These are phyloP conservation scores for Suaeda aralocaspica DNA, from an alignment of 148 eudicot species.

Conservation along the genomic window DNA sequence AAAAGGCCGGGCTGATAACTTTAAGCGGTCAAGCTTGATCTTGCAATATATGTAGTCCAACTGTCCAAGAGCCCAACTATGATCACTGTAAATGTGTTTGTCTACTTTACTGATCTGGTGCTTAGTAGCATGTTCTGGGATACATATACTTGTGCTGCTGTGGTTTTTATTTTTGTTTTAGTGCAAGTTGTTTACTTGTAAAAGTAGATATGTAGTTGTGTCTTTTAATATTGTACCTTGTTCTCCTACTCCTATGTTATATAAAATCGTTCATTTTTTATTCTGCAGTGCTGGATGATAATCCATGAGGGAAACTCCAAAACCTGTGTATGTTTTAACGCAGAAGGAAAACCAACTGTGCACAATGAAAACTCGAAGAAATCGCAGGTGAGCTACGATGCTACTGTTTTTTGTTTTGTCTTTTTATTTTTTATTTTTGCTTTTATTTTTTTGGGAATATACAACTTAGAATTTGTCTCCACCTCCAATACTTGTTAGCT, in stretches of 20 bases:
- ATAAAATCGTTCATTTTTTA: background rate
- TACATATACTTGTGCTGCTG: background rate
- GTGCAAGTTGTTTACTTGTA: background rate
- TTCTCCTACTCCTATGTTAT: background rate
- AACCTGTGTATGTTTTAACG: conserved; percentile 87
- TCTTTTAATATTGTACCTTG: background rate
- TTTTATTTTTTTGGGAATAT: too few species aligned
- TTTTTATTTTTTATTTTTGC: too few species aligned
- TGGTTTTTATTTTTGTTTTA: background rate
- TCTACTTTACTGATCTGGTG: background rate
- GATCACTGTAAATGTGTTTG: too few species aligned
- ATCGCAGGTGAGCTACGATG: conserved; percentile 54
- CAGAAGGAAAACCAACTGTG: conserved; percentile 86
- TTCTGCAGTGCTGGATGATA: conserved; percentile 69
- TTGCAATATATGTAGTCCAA: too few species aligned
- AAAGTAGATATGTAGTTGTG: too few species aligned
- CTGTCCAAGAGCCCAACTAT: background rate
- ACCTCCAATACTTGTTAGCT: background rate
- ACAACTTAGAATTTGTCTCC: too few species aligned
- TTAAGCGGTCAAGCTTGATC: too few species aligned
- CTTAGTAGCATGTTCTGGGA: background rate
- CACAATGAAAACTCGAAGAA: conserved; percentile 91
- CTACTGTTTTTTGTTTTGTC: background rate
- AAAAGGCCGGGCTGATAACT: too few species aligned
- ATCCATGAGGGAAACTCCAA: conserved; percentile 86